phyloP scores from a whole-genome alignment of 306 rosid species.

The Sicyos edulis region DNA sequence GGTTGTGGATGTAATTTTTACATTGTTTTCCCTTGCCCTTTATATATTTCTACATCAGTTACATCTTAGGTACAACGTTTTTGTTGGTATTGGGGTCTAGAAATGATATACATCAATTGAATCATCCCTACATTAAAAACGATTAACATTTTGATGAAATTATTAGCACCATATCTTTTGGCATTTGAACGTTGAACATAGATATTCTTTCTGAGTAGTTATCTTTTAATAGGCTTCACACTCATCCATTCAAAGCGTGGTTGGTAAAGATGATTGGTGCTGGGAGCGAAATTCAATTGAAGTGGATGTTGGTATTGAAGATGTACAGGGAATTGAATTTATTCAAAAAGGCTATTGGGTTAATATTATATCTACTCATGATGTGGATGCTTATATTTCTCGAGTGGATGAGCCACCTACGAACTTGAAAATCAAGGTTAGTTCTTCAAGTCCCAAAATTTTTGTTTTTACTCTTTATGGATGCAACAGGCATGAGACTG shows the following conservation, averaged over 20 bases:
- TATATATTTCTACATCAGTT: not conserved
- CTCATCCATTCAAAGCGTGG: constrained; percentile 36
- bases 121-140: not conserved
- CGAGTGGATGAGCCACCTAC: constrained; percentile 56
- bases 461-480: not conserved
- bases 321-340: constrained; percentile 59
- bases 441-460: constrained; percentile 13
- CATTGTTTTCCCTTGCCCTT: too few species aligned
- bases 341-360: constrained; percentile 88
- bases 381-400: constrained; percentile 69
- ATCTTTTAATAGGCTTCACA: constrained; percentile 59
- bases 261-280: constrained; percentile 80
- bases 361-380: constrained; percentile 72
- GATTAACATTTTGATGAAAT: not conserved
- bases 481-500: not conserved
- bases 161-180: not conserved
- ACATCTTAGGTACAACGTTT: not conserved
- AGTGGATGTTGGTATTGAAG: constrained; percentile 71
- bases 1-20: not conserved
- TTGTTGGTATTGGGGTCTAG: not conserved
- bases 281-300: constrained; percentile 74
- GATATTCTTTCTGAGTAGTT: constrained; percentile 12
- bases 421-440: constrained; percentile 68
- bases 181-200: not conserved
- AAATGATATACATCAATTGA: not conserved